A percentile compares a stretch with the other conserved stretches of the same genome.
Conservation (phyloP, 1,284 basidiomycete species). For the Phellopilus nigrolimitatus region DNA sequence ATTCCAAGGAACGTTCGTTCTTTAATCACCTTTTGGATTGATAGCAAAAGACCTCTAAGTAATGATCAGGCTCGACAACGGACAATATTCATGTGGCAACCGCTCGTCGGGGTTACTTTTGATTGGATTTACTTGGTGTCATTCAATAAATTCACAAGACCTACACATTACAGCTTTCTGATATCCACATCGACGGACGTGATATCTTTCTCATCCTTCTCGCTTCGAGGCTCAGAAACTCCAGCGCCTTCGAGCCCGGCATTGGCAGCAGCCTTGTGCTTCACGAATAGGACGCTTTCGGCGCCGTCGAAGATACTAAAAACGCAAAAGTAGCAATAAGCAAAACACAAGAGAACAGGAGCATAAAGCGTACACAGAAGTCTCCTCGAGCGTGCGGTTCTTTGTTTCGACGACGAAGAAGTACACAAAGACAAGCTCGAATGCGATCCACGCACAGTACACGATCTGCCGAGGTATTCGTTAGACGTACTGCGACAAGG, state of each 20-base stretch:
- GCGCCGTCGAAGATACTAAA: conserved; percentile 21
- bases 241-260: conserved; percentile 9
- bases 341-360: not conserved
- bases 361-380: conserved; percentile 13
- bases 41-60: too few species aligned
- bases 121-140: too few species aligned
- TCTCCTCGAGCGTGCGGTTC: conserved; percentile 22
- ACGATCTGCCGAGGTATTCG: too few species aligned
- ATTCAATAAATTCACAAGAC: too few species aligned
- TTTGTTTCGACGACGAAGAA: conserved; percentile 26
- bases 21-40: too few species aligned
- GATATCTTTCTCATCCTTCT: conserved; percentile 5
- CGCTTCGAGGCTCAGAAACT: not conserved
- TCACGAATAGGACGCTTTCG: conserved; percentile 19
- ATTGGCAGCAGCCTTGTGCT: conserved; percentile 9
- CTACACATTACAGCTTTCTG: too few species aligned
- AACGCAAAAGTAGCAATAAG: not conserved
- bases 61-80: too few species aligned
- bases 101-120: too few species aligned
- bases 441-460: conserved; percentile 28
- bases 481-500: too few species aligned
- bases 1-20: too few species aligned
- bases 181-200: too few species aligned
- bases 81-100: too few species aligned
- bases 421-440: conserved; percentile 33